These are phyloP conservation scores for Oldenlandia corymbosa DNA, from an alignment of 257 asterid genomes.

Conservation along the genomic window DNA sequence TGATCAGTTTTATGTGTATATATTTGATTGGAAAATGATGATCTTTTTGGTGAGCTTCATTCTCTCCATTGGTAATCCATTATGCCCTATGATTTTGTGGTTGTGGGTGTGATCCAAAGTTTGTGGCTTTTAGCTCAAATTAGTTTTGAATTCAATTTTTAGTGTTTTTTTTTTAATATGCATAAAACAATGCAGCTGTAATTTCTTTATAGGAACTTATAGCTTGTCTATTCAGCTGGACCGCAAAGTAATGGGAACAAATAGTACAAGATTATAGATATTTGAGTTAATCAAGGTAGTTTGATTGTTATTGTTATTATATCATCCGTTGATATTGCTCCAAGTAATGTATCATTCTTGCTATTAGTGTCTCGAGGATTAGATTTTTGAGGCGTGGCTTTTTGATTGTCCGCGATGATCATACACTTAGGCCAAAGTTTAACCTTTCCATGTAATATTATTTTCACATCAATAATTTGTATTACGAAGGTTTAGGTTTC, in stretches of 20 bases:
- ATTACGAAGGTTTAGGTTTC: too few relatives aligned
- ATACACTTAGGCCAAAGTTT: too few relatives aligned
- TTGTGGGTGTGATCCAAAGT: background rate
- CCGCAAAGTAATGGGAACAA: background rate
- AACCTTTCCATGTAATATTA: too few relatives aligned
- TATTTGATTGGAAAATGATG: conserved; percentile 1
- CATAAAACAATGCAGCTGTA: background rate
- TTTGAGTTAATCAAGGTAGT: conserved; percentile 78
- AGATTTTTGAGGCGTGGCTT: background rate
- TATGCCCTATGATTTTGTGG: background rate
- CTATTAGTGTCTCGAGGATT: background rate
- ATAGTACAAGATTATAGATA: background rate
- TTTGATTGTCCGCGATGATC: background rate
- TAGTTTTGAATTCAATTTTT: background rate
- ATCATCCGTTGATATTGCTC: background rate
- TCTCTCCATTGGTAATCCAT: too few relatives aligned
- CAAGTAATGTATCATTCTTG: background rate
- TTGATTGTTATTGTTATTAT: background rate
- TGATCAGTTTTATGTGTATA: background rate
- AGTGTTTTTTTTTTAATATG: too few relatives aligned
- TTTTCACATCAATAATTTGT: too few relatives aligned
- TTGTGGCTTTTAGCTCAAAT: background rate
- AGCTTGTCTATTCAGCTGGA: background rate
- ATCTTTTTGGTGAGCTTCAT: background rate
- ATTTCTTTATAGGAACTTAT: background rate